phyloP scores from a whole-genome alignment of 1,284 basidiomycete genomes.

The Rugosomyces carneus region DNA sequence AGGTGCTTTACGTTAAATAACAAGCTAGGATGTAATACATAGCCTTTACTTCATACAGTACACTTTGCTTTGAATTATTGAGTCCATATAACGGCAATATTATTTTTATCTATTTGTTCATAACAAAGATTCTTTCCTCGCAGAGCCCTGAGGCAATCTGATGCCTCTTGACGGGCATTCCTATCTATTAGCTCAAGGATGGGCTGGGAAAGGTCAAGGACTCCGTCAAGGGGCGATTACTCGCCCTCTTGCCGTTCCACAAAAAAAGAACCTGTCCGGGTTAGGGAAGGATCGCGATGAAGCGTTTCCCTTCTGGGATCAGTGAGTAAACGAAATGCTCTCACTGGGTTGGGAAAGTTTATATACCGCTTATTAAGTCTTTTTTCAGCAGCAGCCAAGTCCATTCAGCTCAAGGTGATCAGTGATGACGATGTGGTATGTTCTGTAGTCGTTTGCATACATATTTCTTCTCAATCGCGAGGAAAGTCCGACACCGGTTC shows the following conservation, averaged over 20 bases:
- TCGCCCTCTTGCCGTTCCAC: slow-evolving; percentile 71
- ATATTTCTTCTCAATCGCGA: too few species aligned
- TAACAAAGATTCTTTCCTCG: too few species aligned
- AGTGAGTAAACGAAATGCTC: slow-evolving; percentile 42
- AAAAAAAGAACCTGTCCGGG: slow-evolving; percentile 80
- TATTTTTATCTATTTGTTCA: neutral
- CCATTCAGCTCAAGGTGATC: slow-evolving; percentile 64
- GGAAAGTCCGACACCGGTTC: slow-evolving; percentile 13
- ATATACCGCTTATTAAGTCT: slow-evolving; percentile 40
- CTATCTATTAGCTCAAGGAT: slow-evolving; percentile 80
- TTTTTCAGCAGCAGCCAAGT: slow-evolving; percentile 71
- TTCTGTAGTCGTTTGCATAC: too few species aligned
- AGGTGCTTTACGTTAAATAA: too few species aligned
- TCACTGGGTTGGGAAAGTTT: neutral
- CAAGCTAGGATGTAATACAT: too few species aligned
- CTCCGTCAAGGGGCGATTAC: slow-evolving; percentile 63
- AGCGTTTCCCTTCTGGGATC: slow-evolving; percentile 94
- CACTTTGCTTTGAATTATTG: too few species aligned
- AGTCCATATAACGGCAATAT: too few species aligned
- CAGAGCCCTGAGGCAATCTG: neutral
- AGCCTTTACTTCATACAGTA: too few species aligned
- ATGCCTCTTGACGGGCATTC: slow-evolving; percentile 77
- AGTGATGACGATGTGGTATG: slow-evolving; percentile 38
- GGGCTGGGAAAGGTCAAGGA: slow-evolving; percentile 78
- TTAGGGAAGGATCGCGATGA: slow-evolving; percentile 90